A percentile compares a stretch with the other conserved stretches of the same genome.
Evolutionary conservation across 208 protist genomes (phyloP).

Genomic region (Trypanosoma mega): DNA sequence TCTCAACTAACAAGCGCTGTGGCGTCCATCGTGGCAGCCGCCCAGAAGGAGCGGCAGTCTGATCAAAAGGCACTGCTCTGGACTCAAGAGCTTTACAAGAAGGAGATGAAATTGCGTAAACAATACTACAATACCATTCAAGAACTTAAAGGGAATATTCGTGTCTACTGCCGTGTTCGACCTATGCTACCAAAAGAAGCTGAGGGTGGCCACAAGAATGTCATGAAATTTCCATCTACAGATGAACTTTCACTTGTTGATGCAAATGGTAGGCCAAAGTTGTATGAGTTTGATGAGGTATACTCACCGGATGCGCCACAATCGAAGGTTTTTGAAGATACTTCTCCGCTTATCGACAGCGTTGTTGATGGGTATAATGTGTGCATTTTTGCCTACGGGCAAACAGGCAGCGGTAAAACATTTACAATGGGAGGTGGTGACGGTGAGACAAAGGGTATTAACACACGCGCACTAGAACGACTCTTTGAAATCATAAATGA

Average conservation of each 20-base stretch:
- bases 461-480: slow-evolving; percentile 83
- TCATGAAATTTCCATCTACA: slow-evolving; percentile 77
- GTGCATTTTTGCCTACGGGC: slow-evolving; percentile 94
- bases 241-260: slow-evolving; percentile 86
- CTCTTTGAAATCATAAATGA: slow-evolving; percentile 90
- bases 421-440: slow-evolving; percentile 88
- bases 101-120: slow-evolving; percentile 90
- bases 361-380: slow-evolving; percentile 94
- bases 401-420: slow-evolving; percentile 92
- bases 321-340: slow-evolving; percentile 90
- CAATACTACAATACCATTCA: slow-evolving; percentile 94
- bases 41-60: slow-evolving; percentile 57
- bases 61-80: slow-evolving; percentile 81
- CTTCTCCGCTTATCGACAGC: slow-evolving; percentile 90
- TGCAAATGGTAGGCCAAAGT: slow-evolving; percentile 68
- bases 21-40: slow-evolving; percentile 71
- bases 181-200: slow-evolving; percentile 85
- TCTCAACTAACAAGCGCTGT: slow-evolving; percentile 71
- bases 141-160: slow-evolving; percentile 93
- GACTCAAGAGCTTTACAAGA: slow-evolving; percentile 90
- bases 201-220: slow-evolving; percentile 61
- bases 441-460: slow-evolving; percentile 83
- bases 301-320: slow-evolving; percentile 78
- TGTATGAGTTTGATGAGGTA: slow-evolving; percentile 93
- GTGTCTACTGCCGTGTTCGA: slow-evolving; percentile 93